These are phyloP conservation scores for Apiospora marii DNA, from an alignment of 2,329 filamentous ascomycete genomes.

Conservation along the genomic window DNA sequence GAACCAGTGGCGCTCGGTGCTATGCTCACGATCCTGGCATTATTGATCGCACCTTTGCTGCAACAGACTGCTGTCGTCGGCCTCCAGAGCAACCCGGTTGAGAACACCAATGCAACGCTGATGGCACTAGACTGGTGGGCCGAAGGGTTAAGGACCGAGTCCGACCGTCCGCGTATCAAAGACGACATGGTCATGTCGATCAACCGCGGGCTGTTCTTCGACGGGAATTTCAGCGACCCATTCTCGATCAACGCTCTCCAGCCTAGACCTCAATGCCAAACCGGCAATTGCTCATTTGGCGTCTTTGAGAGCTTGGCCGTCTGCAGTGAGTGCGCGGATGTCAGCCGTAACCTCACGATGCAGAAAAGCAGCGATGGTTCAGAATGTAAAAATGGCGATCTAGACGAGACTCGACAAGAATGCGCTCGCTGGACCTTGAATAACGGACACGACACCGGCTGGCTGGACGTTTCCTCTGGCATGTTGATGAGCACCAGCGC, in stretches of 20 bases:
- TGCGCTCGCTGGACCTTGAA: background rate
- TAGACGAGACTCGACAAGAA: too few species aligned
- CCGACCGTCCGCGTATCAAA: background rate
- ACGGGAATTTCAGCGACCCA: background rate
- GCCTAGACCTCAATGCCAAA: background rate
- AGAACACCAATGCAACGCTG: background rate
- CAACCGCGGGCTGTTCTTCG: slow-evolving; percentile 2
- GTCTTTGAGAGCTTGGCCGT: background rate
- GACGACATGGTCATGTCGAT: background rate
- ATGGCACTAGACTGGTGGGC: background rate
- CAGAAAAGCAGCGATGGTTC: background rate
- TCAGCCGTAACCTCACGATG: background rate
- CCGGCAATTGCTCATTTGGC: background rate
- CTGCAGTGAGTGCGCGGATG: background rate
- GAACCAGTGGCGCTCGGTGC: background rate
- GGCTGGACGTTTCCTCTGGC: background rate
- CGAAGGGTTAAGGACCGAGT: background rate
- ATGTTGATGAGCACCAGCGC: background rate
- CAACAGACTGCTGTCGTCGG: background rate
- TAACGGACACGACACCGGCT: background rate
- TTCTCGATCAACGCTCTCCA: background rate
- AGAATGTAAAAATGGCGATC: too few species aligned
- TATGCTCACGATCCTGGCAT: background rate
- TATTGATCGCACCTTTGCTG: background rate
- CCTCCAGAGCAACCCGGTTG: background rate